Evolutionary conservation across 2,329 filamentous ascomycete species (phyloP), one percentile per base, ranked within the genome.

Genomic region (Leptographium procerum): DNA sequence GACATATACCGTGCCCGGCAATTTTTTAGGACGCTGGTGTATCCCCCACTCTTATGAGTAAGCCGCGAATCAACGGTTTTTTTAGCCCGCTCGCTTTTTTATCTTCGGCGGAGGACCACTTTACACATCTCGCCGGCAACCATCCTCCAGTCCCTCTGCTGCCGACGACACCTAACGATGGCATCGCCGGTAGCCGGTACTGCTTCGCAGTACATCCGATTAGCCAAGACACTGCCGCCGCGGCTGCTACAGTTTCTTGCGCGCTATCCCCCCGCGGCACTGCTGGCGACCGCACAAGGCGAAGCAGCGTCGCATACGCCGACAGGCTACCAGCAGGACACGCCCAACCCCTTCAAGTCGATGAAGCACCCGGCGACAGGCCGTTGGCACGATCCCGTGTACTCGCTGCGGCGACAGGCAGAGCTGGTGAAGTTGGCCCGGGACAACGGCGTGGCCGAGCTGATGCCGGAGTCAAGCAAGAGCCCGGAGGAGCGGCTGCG

Each of bases 391-490:
- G 83, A 90, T 63, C 89, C 94, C 0, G 80, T 85, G 59, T 91
- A 86, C 75, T 95, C 90, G 6, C 78, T 95, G 65, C 83, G 94
- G 58, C 82, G 89, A 61, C 94, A 99, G 77, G 91, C 91, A 28
- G 89, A 96, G 66, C 80, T 99, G 28, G 88, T 94, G 66, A 95
- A 95, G 74, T 72, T 97, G 66, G 91, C 94, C 5, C 76, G 81
- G 59, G 77, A 87, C 66, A 81, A 91, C 71, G 88, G 88, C 57
- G 86, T 96, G 4, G 87, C 91, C 71, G 85, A 90, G 62, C 75
- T 96, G 65, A 73, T 96, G 61, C 91, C 91, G 0, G 81, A 81
- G 65, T 88, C 87, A 13, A 77, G 77, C 60, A 96, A 96, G 81
- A 84, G 85, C 65, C 86, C 86, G 2, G 86, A 85, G 65, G 80